Evolutionary conservation across 1,284 basidiomycete species (phyloP).

Genomic region (Porogramme epimiltina): DNA sequence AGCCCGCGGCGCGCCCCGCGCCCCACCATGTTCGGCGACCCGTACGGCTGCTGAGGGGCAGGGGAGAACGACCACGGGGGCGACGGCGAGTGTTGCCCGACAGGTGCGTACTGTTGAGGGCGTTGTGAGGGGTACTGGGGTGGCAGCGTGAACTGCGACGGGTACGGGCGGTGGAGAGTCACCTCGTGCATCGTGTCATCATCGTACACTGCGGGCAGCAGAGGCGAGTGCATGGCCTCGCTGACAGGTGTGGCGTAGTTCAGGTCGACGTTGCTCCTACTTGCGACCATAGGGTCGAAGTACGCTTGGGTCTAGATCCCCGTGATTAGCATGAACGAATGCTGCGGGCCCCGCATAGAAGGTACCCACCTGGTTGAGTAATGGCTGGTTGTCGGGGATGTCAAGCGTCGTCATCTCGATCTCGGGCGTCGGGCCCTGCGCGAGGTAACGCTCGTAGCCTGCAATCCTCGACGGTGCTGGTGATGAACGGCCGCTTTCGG

Average conservation of each 20-base stretch:
- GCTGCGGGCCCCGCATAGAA: no score
- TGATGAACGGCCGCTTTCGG: constrained; percentile 42
- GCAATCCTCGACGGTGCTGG: constrained; percentile 41
- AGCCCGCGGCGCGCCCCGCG: constrained; percentile 20
- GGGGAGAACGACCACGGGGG: constrained; percentile 2
- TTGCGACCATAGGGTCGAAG: constrained; percentile 28
- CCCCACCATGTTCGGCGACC: constrained; percentile 23
- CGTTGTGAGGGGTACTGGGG: constrained; percentile 35
- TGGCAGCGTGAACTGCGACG: constrained; percentile 21
- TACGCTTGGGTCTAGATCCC: constrained; percentile 28
- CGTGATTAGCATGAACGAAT: not conserved
- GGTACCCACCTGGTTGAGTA: constrained; percentile 39
- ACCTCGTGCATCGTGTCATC: constrained; percentile 30
- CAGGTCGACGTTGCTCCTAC: constrained; percentile 27
- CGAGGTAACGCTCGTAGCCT: constrained; percentile 59
- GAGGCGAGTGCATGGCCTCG: constrained; percentile 16
- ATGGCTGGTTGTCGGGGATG: constrained; percentile 49
- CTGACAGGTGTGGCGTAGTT: constrained; percentile 16
- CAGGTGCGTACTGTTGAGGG: constrained; percentile 32
- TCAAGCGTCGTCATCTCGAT: constrained; percentile 62
- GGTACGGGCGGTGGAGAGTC: constrained; percentile 31
- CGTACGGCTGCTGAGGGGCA: constrained; percentile 26
- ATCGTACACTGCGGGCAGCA: constrained; percentile 21
- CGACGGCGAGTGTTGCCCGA: constrained; percentile 8
- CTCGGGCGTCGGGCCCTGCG: constrained; percentile 43